Base-by-base conservation (phyloP, 306 rosid species). In the Argentina anserina region DNA sequence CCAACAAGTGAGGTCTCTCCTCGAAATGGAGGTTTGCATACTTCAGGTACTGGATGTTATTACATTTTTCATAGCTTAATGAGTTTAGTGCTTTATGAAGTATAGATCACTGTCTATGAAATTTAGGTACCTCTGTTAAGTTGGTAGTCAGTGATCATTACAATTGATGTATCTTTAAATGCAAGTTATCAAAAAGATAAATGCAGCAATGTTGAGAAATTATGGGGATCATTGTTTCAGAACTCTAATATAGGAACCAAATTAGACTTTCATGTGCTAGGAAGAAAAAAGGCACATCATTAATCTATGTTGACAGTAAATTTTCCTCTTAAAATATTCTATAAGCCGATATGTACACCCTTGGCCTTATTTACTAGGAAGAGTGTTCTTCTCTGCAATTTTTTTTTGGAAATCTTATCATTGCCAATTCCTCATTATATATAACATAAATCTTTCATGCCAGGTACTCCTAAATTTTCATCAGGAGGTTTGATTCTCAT, bases 381-480 rank as follows among this genome's bases (percentile, higher is more conserved):
- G 1, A 12, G 29, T 55, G 4, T 55, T 25, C 17, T 55, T 23
- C 5, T 9, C 62, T 25, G 34, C 17, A 25, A 23, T 23, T 55
- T 55, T 55, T 0, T 8, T 14, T 18, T 41, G 15, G 2, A 10
- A 9, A 11, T 14, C n/a, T 55, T 21, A 33, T 33, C 36, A 33
- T 53, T 28, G 36, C 72, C 43, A 21, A 21, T 20, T 25, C 29
- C 59, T 52, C 14, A 23, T 5, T 52, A 50, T 18, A 6, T 28
- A 12, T 20, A 50, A 28, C 33, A 39, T 40, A 11, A 26, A 23
- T 66, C 25, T 40, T 67, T 17, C 29, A 31, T 75, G 37, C 29
- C 47, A 79, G 76, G 67, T 41, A 7, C 20, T 62, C 43, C 20
- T 59, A 67, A 60, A 67, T 29, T 43, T 55, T 23, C 72, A 61